Evolutionary conservation across 495 filamentous ascomycete genomes (phyloP).

Genomic region (Penicillium lividum): DNA sequence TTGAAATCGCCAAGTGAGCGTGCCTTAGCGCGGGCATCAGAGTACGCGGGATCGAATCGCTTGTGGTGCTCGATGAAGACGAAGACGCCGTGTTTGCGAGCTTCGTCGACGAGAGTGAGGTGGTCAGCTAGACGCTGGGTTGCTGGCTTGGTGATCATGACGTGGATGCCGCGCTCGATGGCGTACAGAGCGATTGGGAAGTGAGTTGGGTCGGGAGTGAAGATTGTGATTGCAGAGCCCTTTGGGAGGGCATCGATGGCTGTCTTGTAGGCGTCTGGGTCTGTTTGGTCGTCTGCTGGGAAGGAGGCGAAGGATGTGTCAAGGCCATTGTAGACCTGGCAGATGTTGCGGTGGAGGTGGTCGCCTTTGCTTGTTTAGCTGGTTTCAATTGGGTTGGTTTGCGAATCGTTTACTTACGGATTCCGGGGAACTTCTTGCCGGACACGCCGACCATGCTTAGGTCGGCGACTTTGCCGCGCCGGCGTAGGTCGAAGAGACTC

Average conservation of each 20-base stretch:
- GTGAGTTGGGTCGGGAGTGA: conserved; percentile 93
- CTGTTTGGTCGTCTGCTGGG: conserved; percentile 67
- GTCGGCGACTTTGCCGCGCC: conserved; percentile 82
- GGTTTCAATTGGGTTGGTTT: background rate
- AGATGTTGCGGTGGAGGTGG: conserved; percentile 87
- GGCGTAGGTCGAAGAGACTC: conserved; percentile 84
- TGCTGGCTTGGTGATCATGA: conserved; percentile 94
- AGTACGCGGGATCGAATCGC: conserved; percentile 89
- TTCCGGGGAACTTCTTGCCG: conserved; percentile 85
- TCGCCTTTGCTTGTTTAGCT: conserved; percentile 52
- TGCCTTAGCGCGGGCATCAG: conserved; percentile 76
- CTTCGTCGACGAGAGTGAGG: conserved; percentile 67
- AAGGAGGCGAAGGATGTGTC: conserved; percentile 81
- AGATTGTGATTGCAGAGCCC: conserved; percentile 92
- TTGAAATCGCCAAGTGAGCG: conserved; percentile 84
- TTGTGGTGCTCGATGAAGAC: conserved; percentile 98
- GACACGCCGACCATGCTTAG: conserved; percentile 89
- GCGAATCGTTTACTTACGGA: conserved; percentile 57
- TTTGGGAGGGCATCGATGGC: conserved; percentile 83
- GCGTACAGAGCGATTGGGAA: conserved; percentile 94
- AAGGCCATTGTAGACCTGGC: conserved; percentile 80
- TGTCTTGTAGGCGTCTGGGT: conserved; percentile 83
- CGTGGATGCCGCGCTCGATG: conserved; percentile 81
- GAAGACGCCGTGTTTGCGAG: conserved; percentile 76
- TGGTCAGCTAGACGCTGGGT: conserved; percentile 82